Percentiles rank a stretch among this genome's conserved stretches.
These are phyloP conservation scores for Dorcoceras hygrometricum DNA, from an alignment of 257 asterid species.

Conservation along the genomic window DNA sequence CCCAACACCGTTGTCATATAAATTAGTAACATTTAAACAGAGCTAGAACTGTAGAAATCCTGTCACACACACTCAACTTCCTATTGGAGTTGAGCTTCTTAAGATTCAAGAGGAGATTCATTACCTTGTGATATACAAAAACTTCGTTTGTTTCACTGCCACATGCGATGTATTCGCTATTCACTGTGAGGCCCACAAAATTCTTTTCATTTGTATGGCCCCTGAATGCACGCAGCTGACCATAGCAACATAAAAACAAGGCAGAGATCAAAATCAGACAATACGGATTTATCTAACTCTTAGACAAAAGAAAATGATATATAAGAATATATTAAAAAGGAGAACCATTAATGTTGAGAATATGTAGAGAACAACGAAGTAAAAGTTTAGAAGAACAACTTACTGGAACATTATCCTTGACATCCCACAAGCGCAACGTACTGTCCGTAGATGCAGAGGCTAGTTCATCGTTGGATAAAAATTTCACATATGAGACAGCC, in stretches of 20 bases:
- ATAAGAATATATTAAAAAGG: background rate
- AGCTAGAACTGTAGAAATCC: too few relatives aligned
- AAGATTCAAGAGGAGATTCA: background rate
- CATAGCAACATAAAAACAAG: conserved; percentile 12
- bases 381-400: conserved; percentile 25
- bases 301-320: background rate
- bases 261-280: background rate
- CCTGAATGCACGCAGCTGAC: conserved; percentile 68
- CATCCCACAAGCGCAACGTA: conserved; percentile 88
- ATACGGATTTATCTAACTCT: background rate
- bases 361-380: background rate
- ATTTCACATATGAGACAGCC: conserved; percentile 86
- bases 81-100: background rate
- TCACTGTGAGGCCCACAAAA: conserved; percentile 75
- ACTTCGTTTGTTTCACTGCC: conserved; percentile 93
- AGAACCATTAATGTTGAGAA: background rate
- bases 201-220: conserved; percentile 84
- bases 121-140: conserved; percentile 36
- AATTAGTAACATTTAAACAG: too few relatives aligned
- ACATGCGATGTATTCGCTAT: conserved; percentile 73
- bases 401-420: conserved; percentile 66
- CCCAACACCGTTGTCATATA: background rate
- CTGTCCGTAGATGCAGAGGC: conserved; percentile 96
- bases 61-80: background rate
- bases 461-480: conserved; percentile 65